Percentiles rank a stretch among this genome's conserved stretches.
Evolutionary conservation across 2,329 filamentous ascomycete species (phyloP).

Genomic region (Cladosporium velox): DNA sequence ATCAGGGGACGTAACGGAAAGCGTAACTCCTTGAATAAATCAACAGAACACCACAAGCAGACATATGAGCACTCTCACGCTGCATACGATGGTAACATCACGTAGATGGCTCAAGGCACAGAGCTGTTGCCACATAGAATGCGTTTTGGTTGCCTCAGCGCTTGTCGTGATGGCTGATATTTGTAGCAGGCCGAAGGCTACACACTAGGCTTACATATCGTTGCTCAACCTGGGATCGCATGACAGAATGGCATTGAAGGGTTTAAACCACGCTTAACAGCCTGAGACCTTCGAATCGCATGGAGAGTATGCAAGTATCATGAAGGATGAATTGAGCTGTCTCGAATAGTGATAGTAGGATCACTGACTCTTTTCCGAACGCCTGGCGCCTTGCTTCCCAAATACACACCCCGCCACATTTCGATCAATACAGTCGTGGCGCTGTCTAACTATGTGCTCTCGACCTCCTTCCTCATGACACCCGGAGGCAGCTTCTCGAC

Average conservation of each 20-base stretch:
- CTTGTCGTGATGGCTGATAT: too few species aligned
- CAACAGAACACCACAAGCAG: too few species aligned
- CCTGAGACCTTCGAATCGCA: not conserved
- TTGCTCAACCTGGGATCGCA: too few species aligned
- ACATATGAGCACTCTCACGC: too few species aligned
- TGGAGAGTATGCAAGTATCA: not conserved
- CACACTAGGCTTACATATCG: too few species aligned
- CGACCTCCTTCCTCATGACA: conserved; percentile 37
- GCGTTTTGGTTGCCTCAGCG: too few species aligned
- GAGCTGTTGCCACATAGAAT: too few species aligned
- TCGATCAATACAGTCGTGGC: not conserved
- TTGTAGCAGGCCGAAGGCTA: too few species aligned
- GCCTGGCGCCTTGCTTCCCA: conserved; percentile 19
- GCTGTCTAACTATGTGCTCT: conserved; percentile 24
- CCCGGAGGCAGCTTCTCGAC: conserved; percentile 38
- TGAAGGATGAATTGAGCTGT: not conserved
- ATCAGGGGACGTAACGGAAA: too few species aligned
- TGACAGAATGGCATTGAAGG: not conserved
- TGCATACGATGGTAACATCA: too few species aligned
- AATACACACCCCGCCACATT: not conserved
- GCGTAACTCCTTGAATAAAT: too few species aligned
- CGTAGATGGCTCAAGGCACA: too few species aligned
- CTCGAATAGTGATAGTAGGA: not conserved
- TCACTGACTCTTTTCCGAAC: not conserved
- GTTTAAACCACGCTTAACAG: not conserved